Base-by-base conservation (phyloP, 1,139 yeast species). In the Candida tunisiensis region DNA sequence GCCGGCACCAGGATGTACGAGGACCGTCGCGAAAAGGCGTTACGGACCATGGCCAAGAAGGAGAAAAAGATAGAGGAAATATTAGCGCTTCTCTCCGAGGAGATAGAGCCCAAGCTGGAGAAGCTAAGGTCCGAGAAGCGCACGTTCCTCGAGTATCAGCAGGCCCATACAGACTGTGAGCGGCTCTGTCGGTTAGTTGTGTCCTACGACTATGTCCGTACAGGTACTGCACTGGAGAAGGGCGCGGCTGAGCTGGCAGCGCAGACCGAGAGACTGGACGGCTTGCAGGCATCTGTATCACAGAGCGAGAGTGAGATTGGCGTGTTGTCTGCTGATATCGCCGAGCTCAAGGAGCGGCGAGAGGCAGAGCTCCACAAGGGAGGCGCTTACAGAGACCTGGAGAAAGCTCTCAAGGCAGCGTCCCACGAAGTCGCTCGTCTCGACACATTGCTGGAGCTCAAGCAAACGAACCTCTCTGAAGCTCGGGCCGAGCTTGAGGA, bases 1-100 rank as follows among this genome's bases (percentile, higher is more conserved):
- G 94, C 98, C 1, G 98, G 99, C 6, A 91, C 98, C 0, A 69
- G 92, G 36, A 80, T 91, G 62, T 91, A 82, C 47, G 98, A 88
- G 49, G 93, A 83, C 37, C 68, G 94, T 34, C 74, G 88, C 41
- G 93, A 80, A 34, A 80, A 80, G 47, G 95, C 96, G 0, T 75
- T 80, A 44, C 74, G 79, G 45, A 82, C 93, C 1, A 82, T 88
- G 80, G 68, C 74, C 1, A 85, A 83, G 51, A 88, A 88, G 46
- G 94, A 88, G 39, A 67, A 77, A 13, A 83, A 83, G 40, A 63
- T 88, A 27, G 68, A 62, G 25, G 93, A 83, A 47, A 85, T 83
- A 28, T 63, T 80, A 39, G 62, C 65, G 23, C 53, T 85, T 30
- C 57, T 88, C 31, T 59, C 60, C 16, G 94, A 85, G 44, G 96